Evolutionary conservation across 78 protist genomes (phyloP).

Genomic region (Guillardia theta): DNA sequence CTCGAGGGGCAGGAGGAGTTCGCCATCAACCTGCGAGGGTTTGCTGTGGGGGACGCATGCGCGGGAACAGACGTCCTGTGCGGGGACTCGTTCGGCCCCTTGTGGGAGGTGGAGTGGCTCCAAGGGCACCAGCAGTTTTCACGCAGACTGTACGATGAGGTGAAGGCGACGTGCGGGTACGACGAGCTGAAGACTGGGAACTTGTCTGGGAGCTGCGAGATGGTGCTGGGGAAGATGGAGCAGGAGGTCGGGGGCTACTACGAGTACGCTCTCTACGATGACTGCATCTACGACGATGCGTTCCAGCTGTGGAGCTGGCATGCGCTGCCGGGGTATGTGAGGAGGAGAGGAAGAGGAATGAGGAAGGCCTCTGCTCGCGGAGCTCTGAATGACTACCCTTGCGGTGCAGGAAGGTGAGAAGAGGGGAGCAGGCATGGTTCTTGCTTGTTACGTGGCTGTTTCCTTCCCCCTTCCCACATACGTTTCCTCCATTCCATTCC

Average conservation of each 20-base stretch:
- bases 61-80: slow-evolving; percentile 46
- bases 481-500: background rate
- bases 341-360: background rate
- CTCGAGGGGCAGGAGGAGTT: background rate
- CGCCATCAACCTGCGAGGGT: slow-evolving; percentile 37
- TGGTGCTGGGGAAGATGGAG: background rate
- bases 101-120: slow-evolving; percentile 25
- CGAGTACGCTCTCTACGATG: background rate
- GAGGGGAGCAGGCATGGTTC: background rate
- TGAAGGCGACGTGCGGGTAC: background rate
- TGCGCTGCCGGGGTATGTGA: background rate
- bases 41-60: slow-evolving; percentile 52
- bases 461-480: background rate
- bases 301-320: background rate
- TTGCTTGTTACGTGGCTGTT: background rate
- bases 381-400: background rate
- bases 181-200: background rate
- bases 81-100: background rate
- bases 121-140: slow-evolving; percentile 45
- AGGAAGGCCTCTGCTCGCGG: background rate
- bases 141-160: background rate
- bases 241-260: background rate
- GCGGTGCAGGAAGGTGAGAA: background rate
- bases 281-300: background rate
- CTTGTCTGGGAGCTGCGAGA: background rate